These are phyloP conservation scores for Aspergillus sp. DNA, from an alignment of 2,329 filamentous ascomycete genomes.

Conservation along the genomic window DNA sequence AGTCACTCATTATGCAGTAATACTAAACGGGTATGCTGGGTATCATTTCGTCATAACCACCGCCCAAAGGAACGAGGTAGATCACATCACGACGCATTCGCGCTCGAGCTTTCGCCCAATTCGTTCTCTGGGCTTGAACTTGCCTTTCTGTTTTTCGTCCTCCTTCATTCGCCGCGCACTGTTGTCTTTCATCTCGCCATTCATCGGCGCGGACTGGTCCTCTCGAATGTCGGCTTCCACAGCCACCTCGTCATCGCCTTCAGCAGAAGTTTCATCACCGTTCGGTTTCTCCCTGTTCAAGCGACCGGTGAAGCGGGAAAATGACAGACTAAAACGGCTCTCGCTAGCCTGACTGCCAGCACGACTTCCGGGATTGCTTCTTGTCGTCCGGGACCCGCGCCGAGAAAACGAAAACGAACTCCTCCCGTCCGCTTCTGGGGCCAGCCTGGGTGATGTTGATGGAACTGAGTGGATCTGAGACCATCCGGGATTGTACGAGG, in stretches of 20 bases:
- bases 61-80: background rate
- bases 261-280: conserved; percentile 23
- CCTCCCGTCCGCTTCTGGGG: conserved; percentile 24
- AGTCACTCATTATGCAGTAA: background rate
- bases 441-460: conserved; percentile 24
- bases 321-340: conserved; percentile 33
- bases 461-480: conserved; percentile 22
- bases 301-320: conserved; percentile 35
- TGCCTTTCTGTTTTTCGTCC: conserved; percentile 22
- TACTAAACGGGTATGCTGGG: conserved; percentile 3
- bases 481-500: conserved; percentile 7
- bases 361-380: conserved; percentile 35
- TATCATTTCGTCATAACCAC: conserved; percentile 5
- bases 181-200: conserved; percentile 24
- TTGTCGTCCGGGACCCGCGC: conserved; percentile 27
- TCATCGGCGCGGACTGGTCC: conserved; percentile 14
- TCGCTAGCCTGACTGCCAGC: conserved; percentile 36
- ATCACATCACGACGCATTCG: conserved; percentile 45
- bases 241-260: conserved; percentile 27
- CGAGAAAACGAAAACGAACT: conserved; percentile 27
- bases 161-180: conserved; percentile 22
- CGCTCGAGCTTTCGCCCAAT: conserved; percentile 38
- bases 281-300: conserved; percentile 31
- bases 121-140: conserved; percentile 36
- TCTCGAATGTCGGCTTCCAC: conserved; percentile 21